These are phyloP conservation scores for Neurospora sp. DNA, from an alignment of 495 filamentous ascomycete genomes.

Conservation along the genomic window DNA sequence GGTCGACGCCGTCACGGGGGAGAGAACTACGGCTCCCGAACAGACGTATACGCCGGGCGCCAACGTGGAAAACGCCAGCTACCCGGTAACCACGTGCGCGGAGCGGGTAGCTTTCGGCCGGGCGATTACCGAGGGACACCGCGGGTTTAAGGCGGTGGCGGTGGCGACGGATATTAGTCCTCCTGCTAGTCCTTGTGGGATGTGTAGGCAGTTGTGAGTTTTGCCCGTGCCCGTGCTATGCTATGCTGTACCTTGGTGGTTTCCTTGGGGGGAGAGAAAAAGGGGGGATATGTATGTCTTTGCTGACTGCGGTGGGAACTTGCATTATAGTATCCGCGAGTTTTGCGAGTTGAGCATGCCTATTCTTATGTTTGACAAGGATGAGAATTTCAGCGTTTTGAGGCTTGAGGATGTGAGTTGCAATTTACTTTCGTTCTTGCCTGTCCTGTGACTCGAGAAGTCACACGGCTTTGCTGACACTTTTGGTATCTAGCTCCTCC, in stretches of 20 bases:
- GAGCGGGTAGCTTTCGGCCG: conserved; percentile 76
- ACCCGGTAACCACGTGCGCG: conserved; percentile 90
- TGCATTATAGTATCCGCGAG: conserved; percentile 56
- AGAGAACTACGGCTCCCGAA: not conserved
- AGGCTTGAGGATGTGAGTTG: conserved; percentile 60
- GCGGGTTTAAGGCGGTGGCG: conserved; percentile 68
- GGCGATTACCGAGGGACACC: conserved; percentile 63
- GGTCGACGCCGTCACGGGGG: not conserved
- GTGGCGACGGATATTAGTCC: conserved; percentile 73
- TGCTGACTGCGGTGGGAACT: conserved; percentile 9
- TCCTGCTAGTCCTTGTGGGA: conserved; percentile 65
- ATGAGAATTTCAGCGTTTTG: conserved; percentile 57
- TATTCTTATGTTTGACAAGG: conserved; percentile 84
- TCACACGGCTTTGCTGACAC: not conserved
- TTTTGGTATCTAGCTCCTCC: conserved; percentile 42
- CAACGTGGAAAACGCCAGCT: conserved; percentile 91
- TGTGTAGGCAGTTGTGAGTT: conserved; percentile 53
- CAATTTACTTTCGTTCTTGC: conserved; percentile 1
- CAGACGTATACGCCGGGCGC: conserved; percentile 47
- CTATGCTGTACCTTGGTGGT: not conserved
- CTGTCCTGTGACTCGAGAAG: conserved; percentile 5
- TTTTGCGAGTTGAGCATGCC: conserved; percentile 60
- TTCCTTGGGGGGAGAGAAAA: not conserved
- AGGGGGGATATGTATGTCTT: not conserved
- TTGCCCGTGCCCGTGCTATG: not conserved